phyloP scores from a whole-genome alignment of 2,329 filamentous ascomycete species.

The Lecanicillium sp. region DNA sequence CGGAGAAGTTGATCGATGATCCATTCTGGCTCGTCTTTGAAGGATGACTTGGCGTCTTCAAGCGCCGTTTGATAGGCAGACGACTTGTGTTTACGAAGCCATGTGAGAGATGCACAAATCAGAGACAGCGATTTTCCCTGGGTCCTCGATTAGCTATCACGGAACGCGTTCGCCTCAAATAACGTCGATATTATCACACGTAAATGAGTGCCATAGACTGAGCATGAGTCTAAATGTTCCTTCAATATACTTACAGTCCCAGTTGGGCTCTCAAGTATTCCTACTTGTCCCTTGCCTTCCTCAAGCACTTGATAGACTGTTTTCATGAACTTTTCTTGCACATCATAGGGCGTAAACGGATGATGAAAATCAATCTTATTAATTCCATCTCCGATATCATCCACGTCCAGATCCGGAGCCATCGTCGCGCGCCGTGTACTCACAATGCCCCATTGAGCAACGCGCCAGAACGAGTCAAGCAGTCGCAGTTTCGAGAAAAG shows the following conservation, averaged over 20 bases:
- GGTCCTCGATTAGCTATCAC: constrained; percentile 13
- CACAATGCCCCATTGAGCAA: constrained; percentile 1
- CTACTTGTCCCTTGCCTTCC: constrained; percentile 63
- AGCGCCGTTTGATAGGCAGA: constrained; percentile 48
- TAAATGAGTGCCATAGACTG: too few relatives aligned
- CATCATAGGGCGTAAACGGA: constrained; percentile 80
- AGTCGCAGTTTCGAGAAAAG: not conserved
- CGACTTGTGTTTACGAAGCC: constrained; percentile 78
- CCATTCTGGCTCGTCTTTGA: constrained; percentile 74
- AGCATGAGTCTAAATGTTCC: not conserved
- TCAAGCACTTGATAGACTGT: constrained; percentile 75
- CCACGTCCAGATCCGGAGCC: constrained; percentile 15
- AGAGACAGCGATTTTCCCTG: constrained; percentile 86
- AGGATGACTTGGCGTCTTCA: constrained; percentile 35
- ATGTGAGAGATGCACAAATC: constrained; percentile 83
- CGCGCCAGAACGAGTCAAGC: constrained; percentile 3
- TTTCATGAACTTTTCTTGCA: constrained; percentile 84
- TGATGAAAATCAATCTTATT: constrained; percentile 66
- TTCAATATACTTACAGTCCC: constrained; percentile 51
- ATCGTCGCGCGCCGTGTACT: constrained; percentile 14
- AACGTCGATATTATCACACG: not conserved
- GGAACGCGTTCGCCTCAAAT: not conserved
- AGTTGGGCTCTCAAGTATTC: constrained; percentile 90
- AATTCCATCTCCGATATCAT: constrained; percentile 19
- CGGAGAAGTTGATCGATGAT: constrained; percentile 70